Evolutionary conservation across 345 rosid species (phyloP), one percentile per base, ranked within the genome.

Genomic region (Hibiscus tridactylites): DNA sequence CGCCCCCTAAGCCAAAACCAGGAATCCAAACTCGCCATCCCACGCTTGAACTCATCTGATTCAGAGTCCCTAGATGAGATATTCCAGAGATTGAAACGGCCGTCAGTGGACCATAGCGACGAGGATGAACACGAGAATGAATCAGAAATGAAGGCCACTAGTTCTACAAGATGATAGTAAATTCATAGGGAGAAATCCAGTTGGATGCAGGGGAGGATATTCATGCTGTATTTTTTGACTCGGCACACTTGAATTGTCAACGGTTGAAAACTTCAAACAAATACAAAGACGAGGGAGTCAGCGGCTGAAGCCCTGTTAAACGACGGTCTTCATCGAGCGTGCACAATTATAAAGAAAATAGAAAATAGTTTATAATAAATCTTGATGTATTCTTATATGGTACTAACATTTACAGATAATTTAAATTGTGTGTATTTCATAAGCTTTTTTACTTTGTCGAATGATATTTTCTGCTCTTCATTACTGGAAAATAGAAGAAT

Each of bases 61-160:
- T 84, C 88, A 0, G 96, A 91, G 60, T 88, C 90, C 16, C 84
- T 91, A 1, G 97, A 91, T 28, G 91, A 88, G 77, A 91, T 92
- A 80, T 96, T 91, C 75, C 93, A 91, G 78, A 89, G 93, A 79
- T 72, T 96, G 83, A 91, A 88, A 83, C 86, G 84, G 35, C 94
- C 90, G 12, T 82, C 93, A 26, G 35, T 61, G 29, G 90, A 81
- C 35, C 88, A 52, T 8, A 77, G 73, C 15, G 73, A 29, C 68
- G 76, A 77, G 24, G 83, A 77, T 6, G 81, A 85, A 11, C 81
- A 79, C 10, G 72, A 49, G 66, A 71, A 74, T 11, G 37, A 53
- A 70, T 16, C 61, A 10, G 75, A 69, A 46, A 75, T 72, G 61
- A 78, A 75, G 21, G n/a, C 26, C n/a, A 68, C 80, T 5, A 68